These are phyloP conservation scores for Austroboletus niveus DNA, from an alignment of 1,284 basidiomycete genomes.

Conservation along the genomic window DNA sequence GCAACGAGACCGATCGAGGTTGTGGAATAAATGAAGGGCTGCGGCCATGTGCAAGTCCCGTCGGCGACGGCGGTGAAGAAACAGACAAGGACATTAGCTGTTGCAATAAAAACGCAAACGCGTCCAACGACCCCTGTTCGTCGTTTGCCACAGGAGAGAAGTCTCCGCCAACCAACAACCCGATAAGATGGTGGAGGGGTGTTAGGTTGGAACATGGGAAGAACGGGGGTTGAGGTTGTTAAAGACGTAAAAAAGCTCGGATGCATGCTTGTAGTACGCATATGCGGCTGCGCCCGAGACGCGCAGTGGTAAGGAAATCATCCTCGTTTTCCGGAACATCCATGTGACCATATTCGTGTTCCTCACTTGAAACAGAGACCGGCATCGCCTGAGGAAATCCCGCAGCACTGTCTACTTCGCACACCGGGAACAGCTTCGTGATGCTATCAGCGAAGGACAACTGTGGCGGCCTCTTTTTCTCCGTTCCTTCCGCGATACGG, in stretches of 20 bases:
- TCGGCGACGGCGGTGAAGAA: conserved; percentile 8
- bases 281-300: conserved; percentile 14
- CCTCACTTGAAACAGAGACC: conserved; percentile 1
- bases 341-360: neutral
- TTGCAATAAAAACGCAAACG: conserved; percentile 2
- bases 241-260: conserved; percentile 5
- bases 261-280: conserved; percentile 33
- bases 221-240: neutral
- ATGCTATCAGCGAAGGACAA: conserved; percentile 15
- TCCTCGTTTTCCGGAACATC: conserved; percentile 13
- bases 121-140: neutral
- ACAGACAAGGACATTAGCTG: conserved; percentile 19
- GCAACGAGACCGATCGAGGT: conserved; percentile 21
- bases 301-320: conserved; percentile 27
- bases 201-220: no score
- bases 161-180: conserved; percentile 1
- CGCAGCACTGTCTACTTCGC: conserved; percentile 29
- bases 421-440: conserved; percentile 30
- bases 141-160: neutral
- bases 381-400: conserved; percentile 17
- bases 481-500: neutral
- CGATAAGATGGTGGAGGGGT: conserved; percentile 29
- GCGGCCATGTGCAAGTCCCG: conserved; percentile 9
- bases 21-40: conserved; percentile 20
- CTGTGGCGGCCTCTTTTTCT: no score